Base-by-base conservation (phyloP, 2,329 filamentous ascomycete genomes). In the Aspergillus aculeatinus region DNA sequence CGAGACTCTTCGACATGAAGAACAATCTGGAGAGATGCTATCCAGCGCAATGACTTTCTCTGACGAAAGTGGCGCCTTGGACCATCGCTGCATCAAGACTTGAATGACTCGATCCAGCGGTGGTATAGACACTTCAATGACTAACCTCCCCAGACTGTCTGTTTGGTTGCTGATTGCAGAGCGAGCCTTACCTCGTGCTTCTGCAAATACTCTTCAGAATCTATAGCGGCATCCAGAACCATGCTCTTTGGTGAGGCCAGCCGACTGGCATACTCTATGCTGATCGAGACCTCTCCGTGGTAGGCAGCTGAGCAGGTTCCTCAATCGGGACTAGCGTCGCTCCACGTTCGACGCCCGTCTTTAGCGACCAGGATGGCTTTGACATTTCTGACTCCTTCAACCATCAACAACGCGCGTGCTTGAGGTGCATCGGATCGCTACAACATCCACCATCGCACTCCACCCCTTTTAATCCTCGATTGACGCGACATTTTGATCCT, bases 371-470 rank as follows among this genome's bases (percentile, higher is more conserved):
- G 65, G 66, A 72, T 68, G 70, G 65, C 67, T 71, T 69, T 65
- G 66, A 71, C 73, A 74, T 74, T 76, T 74, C 73, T 74, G 63
- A 72, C 72, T 75, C 73, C 73, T 75, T 72, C 73, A 74, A 72
- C 74, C 75, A 76, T 76, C 75, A 77, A 77, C 74, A 76, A 77
- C 74, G 70, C 74, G 74, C 70, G 69, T 70, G 63, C 65, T 64
- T 67, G 53, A 60, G 61, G 59, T 67, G 57, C 63, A 67, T 67
- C 65, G 53, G 66, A 72, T 71, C 68, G 60, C 60, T 62, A 66
- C 60, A 68, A 67, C 72, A 61, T 68, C 70, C 67, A 68, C 68
- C 64, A 66, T 67, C 62, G 56, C 63, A 50, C 59, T 51, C 52
- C 59, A 69, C 68, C 64, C 55, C 61, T 58, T 66, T 60, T 58